Percentiles rank a stretch among this genome's conserved stretches.
phyloP scores from a whole-genome alignment of 1,139 yeast species.

The Pichia norvegensis region DNA sequence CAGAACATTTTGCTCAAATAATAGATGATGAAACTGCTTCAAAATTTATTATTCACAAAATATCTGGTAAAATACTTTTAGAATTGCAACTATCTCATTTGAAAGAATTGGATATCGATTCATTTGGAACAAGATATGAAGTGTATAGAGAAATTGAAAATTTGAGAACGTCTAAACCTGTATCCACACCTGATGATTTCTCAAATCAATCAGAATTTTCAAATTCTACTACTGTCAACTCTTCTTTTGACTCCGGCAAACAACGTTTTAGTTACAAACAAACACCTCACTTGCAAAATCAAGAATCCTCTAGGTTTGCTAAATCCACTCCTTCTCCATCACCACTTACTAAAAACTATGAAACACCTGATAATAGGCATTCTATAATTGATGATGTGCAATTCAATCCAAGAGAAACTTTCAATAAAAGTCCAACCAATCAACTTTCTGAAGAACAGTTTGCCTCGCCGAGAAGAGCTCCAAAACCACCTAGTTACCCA shows the following conservation, averaged over 20 bases:
- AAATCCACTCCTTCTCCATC: slow-evolving; percentile 7
- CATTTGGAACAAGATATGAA: slow-evolving; percentile 94
- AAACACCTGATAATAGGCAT: neutral
- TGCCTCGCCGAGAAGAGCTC: slow-evolving; percentile 57
- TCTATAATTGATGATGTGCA: neutral
- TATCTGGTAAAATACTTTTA: slow-evolving; percentile 75
- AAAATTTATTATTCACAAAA: slow-evolving; percentile 78
- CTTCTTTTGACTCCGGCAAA: neutral
- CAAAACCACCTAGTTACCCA: slow-evolving; percentile 47
- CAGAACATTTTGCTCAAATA: slow-evolving; percentile 60
- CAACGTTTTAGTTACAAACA: slow-evolving; percentile 6
- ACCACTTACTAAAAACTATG: slow-evolving; percentile 1
- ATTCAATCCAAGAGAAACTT: neutral
- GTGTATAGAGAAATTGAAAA: slow-evolving; percentile 82
- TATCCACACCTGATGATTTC: slow-evolving; percentile 6
- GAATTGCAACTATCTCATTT: slow-evolving; percentile 80
- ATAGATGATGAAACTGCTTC: slow-evolving; percentile 68
- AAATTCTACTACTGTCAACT: slow-evolving; percentile 1
- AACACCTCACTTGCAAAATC: slow-evolving; percentile 4
- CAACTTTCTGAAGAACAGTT: slow-evolving; percentile 26
- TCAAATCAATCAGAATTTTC: neutral
- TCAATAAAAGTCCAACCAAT: neutral
- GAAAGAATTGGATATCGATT: slow-evolving; percentile 83
- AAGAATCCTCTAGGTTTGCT: neutral
- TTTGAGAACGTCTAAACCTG: slow-evolving; percentile 33